Percentiles rank a stretch among this genome's conserved stretches.
These are phyloP conservation scores for Boletus tylopilopsis DNA, from an alignment of 768 basidiomycete species.

Conservation along the genomic window DNA sequence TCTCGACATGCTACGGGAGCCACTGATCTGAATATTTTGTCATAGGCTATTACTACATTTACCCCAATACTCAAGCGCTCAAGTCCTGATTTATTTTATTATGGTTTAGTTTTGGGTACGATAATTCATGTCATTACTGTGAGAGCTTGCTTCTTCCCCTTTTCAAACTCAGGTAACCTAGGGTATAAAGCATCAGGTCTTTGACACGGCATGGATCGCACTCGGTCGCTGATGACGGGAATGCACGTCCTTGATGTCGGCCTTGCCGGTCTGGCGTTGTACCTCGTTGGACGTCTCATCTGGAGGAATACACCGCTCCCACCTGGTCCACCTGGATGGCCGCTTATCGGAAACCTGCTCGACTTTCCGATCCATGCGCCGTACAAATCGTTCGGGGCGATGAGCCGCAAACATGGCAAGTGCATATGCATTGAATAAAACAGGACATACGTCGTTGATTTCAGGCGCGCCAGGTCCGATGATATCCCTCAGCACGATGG, in stretches of 20 bases:
- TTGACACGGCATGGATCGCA: too few relatives aligned
- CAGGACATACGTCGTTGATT: neutral
- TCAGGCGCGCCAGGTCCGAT: conserved; percentile 21
- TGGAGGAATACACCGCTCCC: neutral
- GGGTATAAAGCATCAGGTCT: neutral
- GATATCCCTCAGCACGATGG: conserved; percentile 27
- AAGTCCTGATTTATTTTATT: too few relatives aligned
- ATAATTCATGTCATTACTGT: too few relatives aligned
- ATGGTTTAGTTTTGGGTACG: too few relatives aligned
- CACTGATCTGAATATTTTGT: too few relatives aligned
- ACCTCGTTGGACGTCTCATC: neutral
- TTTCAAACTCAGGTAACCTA: neutral
- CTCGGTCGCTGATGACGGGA: neutral
- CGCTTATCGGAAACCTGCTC: conserved; percentile 49
- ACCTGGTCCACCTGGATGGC: conserved; percentile 21
- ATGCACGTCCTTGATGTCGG: neutral
- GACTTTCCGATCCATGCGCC: conserved; percentile 51
- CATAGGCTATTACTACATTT: too few relatives aligned
- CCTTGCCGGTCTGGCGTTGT: conserved; percentile 11
- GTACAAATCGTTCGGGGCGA: conserved; percentile 46
- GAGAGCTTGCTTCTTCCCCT: neutral
- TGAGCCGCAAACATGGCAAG: conserved; percentile 43
- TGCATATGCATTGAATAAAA: neutral
- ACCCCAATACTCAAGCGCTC: too few relatives aligned
- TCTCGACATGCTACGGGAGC: too few relatives aligned